phyloP scores from a whole-genome alignment of 1,139 yeast species.

The Yamadazyma triangularis region DNA sequence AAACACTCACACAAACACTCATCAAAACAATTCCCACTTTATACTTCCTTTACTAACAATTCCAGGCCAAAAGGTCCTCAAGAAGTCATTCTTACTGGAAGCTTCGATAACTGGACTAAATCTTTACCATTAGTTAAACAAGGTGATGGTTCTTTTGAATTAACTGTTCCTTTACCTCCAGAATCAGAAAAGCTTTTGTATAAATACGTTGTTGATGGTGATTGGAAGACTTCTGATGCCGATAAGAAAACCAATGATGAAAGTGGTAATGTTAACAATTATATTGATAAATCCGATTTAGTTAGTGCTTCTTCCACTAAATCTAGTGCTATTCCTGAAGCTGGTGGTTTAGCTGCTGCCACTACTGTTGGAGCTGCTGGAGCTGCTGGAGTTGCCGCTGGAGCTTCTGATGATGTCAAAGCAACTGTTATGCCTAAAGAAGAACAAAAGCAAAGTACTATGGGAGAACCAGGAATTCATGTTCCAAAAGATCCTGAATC shows the following conservation, averaged over 20 bases:
- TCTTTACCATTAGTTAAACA: conserved; percentile 55
- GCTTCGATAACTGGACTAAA: conserved; percentile 72
- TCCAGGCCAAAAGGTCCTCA: conserved; percentile 72
- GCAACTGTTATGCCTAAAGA: conserved; percentile 55
- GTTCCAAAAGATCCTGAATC: conserved; percentile 37
- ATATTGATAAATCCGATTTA: conserved; percentile 41
- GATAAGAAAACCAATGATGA: conserved; percentile 45
- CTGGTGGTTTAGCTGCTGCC: conserved; percentile 38
- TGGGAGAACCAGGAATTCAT: conserved; percentile 59
- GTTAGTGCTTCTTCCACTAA: conserved; percentile 19
- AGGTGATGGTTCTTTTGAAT: conserved; percentile 54
- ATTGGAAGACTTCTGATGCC: conserved; percentile 51
- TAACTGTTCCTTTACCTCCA: conserved; percentile 51
- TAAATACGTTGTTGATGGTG: conserved; percentile 74
- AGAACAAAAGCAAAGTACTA: conserved; percentile 42
- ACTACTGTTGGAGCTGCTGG: conserved; percentile 9
- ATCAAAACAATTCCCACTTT: not conserved
- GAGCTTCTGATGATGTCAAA: conserved; percentile 19
- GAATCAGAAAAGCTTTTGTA: conserved; percentile 45
- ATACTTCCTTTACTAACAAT: conserved; percentile 11
- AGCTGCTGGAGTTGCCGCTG: conserved; percentile 13
- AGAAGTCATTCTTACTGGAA: conserved; percentile 70
- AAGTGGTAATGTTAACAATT: conserved; percentile 60
- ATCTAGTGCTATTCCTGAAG: conserved; percentile 53
- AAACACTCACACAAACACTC: conserved; percentile 1